phyloP scores from a whole-genome alignment of 2,329 filamentous ascomycete genomes.

The Cytospora mali region DNA sequence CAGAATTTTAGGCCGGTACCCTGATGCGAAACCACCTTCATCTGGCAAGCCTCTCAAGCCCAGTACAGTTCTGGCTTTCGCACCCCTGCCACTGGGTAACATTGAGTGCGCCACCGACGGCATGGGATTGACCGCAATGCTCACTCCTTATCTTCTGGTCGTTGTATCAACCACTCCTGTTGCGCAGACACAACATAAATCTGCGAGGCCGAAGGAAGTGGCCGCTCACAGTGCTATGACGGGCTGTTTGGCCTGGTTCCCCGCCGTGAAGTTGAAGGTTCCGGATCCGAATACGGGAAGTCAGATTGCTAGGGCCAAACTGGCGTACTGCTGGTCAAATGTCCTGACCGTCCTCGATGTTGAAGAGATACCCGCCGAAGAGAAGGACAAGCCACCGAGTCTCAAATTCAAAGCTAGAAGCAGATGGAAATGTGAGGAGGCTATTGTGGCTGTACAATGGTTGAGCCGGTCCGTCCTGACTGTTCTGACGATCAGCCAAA shows the following conservation, averaged over 20 bases:
- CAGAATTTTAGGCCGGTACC: conserved; percentile 88
- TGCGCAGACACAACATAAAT: conserved; percentile 95
- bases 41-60: conserved; percentile 76
- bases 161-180: conserved; percentile 97
- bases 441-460: conserved; percentile 97
- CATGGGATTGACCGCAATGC: conserved; percentile 89
- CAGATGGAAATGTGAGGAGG: conserved; percentile 90
- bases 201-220: conserved; percentile 86
- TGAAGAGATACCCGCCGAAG: conserved; percentile 67
- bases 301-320: conserved; percentile 76
- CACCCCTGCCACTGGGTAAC: conserved; percentile 89
- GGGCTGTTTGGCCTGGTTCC: conserved; percentile 95
- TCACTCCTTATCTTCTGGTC: conserved; percentile 93
- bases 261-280: conserved; percentile 87
- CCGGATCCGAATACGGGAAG: conserved; percentile 68
- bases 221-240: conserved; percentile 88
- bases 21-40: conserved; percentile 62
- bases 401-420: conserved; percentile 82
- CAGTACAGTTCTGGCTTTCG: conserved; percentile 92
- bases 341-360: conserved; percentile 93
- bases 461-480: conserved; percentile 89
- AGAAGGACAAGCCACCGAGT: conserved; percentile 75
- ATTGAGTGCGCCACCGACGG: conserved; percentile 84
- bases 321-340: conserved; percentile 98
- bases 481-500: conserved; percentile 90